Base-by-base conservation (phyloP, 208 protist genomes). In the Wallacemonas sp. region DNA sequence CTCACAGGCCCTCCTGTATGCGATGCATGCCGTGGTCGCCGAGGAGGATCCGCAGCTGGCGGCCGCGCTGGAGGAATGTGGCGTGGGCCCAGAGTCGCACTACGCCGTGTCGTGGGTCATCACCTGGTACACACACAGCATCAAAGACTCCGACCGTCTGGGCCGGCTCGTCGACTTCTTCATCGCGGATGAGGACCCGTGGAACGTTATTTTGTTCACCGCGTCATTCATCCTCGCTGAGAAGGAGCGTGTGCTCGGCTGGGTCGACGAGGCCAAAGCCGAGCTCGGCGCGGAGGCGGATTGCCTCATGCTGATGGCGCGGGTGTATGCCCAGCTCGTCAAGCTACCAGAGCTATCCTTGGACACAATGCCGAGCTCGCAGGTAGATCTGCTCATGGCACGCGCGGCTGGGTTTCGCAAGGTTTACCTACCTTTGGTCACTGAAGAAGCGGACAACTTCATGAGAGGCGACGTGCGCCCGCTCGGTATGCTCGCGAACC, bases 51-150 rank as follows among this genome's bases (percentile, higher is more conserved):
- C 70, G 11, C 33, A 62, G n/a, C 70, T 93, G n/a, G 86, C 84
- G 17, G 56, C 65, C 12, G 62, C 51, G 27, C 77, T 96, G 46
- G 87, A 93, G 78, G 66, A 59, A 51, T 84, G 76, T 24, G 80
- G 85, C 0, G 82, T 96, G 26, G 86, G 71, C 5, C 90, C 86
- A 2, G 80, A 92, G 72, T 89, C 90, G 30, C 90, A 96, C 72
- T 96, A 94, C 75, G 85, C 85, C 4, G 77, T 93, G 28, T 75
- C 85, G 41, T 96, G 90, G 87, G 62, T 96, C 15, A 91, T 96
- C 45, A 96, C 90, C 53, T 96, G 90, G 90, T 96, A 82, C 62
- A 72, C 76, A 17, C 85, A 92, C 75, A 66, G 69, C 39, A 60
- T 90, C 44, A 60, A 79, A 19, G 80, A 82, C 66, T 22, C 66